A percentile compares a stretch with the other conserved stretches of the same genome.
phyloP scores from a whole-genome alignment of 2,329 filamentous ascomycete genomes.

The Cytospora piceicola region DNA sequence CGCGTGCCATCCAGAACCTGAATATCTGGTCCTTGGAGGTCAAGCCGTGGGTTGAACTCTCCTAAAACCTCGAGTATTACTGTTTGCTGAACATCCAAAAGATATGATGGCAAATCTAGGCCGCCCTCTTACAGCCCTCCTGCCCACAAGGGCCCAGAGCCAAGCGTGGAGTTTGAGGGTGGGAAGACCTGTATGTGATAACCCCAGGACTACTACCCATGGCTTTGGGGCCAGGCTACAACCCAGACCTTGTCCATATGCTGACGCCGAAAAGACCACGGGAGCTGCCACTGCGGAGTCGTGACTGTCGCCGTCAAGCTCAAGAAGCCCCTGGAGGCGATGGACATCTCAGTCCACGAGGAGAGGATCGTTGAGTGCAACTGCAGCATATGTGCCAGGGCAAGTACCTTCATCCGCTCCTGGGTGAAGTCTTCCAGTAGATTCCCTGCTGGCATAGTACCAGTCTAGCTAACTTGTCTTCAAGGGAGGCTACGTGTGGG shows the following conservation, averaged over 20 bases:
- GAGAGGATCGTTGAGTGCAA: constrained; percentile 49
- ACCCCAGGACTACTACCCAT: not conserved
- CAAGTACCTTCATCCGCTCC: constrained; percentile 34
- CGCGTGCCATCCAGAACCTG: constrained; percentile 24
- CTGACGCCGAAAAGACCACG: constrained; percentile 41
- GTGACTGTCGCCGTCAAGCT: constrained; percentile 48
- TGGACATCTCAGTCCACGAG: constrained; percentile 37
- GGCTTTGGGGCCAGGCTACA: not conserved
- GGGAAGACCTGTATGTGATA: constrained; percentile 40
- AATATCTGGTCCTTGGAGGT: constrained; percentile 17
- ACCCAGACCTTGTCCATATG: not conserved
- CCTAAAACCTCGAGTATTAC: not conserved
- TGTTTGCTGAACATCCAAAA: constrained; percentile 29
- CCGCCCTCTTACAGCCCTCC: constrained; percentile 42
- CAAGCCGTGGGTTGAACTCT: constrained; percentile 12
- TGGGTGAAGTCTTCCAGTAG: not conserved
- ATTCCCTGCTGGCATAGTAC: constrained; percentile 1
- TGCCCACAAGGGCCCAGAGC: constrained; percentile 47
- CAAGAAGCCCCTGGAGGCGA: constrained; percentile 45
- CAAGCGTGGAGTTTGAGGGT: constrained; percentile 42
- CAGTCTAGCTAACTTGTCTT: constrained; percentile 4
- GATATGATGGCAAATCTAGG: constrained; percentile 44
- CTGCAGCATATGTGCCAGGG: constrained; percentile 54
- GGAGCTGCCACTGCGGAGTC: constrained; percentile 58
- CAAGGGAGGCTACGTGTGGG: constrained; percentile 50